These are phyloP conservation scores for Nannochloropsis gaditana DNA, from an alignment of 108 stramenopile species.

Conservation along the genomic window DNA sequence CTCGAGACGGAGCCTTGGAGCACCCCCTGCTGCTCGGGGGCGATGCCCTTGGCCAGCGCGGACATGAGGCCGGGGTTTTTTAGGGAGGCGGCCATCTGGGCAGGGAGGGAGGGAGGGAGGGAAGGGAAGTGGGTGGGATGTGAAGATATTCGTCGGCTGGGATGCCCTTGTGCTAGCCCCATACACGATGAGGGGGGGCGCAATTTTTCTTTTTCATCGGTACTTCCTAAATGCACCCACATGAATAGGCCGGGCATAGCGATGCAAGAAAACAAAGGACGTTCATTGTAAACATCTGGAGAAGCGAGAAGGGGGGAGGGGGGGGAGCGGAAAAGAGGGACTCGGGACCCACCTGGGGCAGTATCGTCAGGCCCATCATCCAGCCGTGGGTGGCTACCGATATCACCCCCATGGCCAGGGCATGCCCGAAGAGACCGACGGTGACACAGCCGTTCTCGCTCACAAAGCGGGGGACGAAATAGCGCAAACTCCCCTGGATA, in stretches of 20 bases:
- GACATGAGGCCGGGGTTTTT: neutral
- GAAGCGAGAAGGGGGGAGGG: neutral
- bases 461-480: neutral
- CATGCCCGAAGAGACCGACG: neutral
- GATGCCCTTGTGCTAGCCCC: too few species aligned
- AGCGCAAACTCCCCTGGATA: neutral
- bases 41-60: neutral
- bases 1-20: neutral
- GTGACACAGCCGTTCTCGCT: slow-evolving; percentile 17
- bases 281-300: neutral
- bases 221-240: neutral
- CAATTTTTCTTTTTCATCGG: neutral
- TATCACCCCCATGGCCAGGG: neutral
- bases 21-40: slow-evolving; percentile 1
- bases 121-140: neutral
- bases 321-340: neutral
- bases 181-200: neutral
- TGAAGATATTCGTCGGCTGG: too few species aligned
- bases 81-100: neutral
- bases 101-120: neutral
- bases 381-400: neutral
- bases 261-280: neutral
- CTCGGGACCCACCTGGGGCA: neutral
- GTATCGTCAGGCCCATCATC: neutral
- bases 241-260: neutral